Percentiles rank a stretch among this genome's conserved stretches.
Evolutionary conservation across 768 basidiomycete species (phyloP).

Genomic region (Leccinellum rugosiceps): DNA sequence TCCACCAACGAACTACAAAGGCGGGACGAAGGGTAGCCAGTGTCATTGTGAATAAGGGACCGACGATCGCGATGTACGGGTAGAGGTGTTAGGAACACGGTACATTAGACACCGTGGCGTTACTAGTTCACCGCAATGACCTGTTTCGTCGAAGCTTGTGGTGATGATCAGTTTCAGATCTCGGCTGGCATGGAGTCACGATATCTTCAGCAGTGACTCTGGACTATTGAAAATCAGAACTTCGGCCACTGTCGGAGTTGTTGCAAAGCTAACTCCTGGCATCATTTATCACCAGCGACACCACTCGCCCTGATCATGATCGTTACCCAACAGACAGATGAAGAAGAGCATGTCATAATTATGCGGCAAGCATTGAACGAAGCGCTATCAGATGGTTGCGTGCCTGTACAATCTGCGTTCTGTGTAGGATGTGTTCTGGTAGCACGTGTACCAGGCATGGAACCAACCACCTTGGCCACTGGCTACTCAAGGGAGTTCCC

Average conservation of each 20-base stretch:
- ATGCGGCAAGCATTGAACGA: constrained; percentile 67
- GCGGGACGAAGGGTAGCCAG: background rate
- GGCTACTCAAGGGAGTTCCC: constrained; percentile 89
- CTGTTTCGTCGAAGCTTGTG: too few species aligned
- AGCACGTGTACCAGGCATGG: constrained; percentile 38
- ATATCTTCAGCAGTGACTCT: too few species aligned
- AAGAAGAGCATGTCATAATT: constrained; percentile 36
- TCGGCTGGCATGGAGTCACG: too few species aligned
- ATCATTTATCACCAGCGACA: too few species aligned
- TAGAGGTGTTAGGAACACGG: background rate
- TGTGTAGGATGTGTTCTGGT: constrained; percentile 88
- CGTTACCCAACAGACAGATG: background rate
- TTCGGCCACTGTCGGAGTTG: too few species aligned
- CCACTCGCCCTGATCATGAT: background rate
- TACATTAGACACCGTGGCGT: too few species aligned
- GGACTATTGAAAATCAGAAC: too few species aligned
- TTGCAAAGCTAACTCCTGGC: too few species aligned
- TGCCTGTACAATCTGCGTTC: constrained; percentile 72
- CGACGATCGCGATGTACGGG: too few species aligned
- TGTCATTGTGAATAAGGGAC: background rate
- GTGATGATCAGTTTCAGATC: too few species aligned
- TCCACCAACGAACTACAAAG: background rate
- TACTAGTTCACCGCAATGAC: background rate
- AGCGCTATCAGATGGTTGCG: constrained; percentile 57
- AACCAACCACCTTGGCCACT: constrained; percentile 60